Base-by-base conservation (phyloP, 2,329 filamentous ascomycete genomes). In the Ascochyta pisi region DNA sequence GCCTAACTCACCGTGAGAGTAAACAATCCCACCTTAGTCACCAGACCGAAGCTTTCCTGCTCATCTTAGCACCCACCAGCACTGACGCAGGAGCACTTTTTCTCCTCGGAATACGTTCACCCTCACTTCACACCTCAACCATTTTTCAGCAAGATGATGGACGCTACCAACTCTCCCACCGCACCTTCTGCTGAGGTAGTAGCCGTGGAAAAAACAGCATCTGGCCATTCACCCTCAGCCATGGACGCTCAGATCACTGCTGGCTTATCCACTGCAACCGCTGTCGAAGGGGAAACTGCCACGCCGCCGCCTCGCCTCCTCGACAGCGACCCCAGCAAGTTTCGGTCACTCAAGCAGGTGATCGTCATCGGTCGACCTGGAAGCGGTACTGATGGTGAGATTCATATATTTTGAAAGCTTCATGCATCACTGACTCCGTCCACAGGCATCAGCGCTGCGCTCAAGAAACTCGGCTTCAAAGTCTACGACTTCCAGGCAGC, bases 401-500 rank as follows among this genome's bases (percentile, higher is more conserved):
- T 13, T 3, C 6, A 12, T 31, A 31, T n/a, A 2, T 5, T 16
- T 4, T 2, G 6, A 9, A 6, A 27, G 6, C 5, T 10, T 10
- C 12, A 1, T 23, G 6, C 12, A 6, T 8, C 4, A 4, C 27
- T 58, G 22, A 50, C 13, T 22, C 13, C 15, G 9, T 7, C 4
- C 1, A 7, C 26, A 57, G 73, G 71, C 8, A 60, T 74, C 12
- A 65, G 68, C 6, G 64, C 71, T 27, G 73, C 73, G 15, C 66
- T 77, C 8, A 53, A 45, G 16, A 50, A 66, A 24, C 63, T 76
- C 3, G 68, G 66, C 7, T 68, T 72, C 42, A 58, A 61, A 3
- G 71, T 72, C 9, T 63, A 76, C 44, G 76, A 77, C 50, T 71
- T 74, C 53, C 69, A 75, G 60, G 67, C 70, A 15, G 74, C 76